Base-by-base conservation (phyloP, 108 stramenopile genomes). In the Cyclotella cryptica region DNA sequence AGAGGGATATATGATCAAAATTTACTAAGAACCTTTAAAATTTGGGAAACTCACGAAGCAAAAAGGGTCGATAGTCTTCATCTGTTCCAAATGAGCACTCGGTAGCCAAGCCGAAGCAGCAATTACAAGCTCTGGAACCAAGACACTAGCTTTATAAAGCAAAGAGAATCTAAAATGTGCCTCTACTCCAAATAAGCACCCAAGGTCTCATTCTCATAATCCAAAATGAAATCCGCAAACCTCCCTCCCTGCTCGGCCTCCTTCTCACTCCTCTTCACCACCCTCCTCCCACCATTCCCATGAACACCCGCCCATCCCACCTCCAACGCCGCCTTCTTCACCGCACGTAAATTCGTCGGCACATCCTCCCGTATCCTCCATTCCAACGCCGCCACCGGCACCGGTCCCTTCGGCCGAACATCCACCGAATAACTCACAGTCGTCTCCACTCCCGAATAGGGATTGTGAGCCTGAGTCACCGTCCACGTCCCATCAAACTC, bases 361-460 rank as follows among this genome's bases (percentile, higher is more conserved):
- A 92, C 90, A 81, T 92, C 91, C 45, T 89, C 89, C 47, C 84
- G 63, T 47, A 92, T 92, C 30, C 90, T 81, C 91, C 91, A 92
- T 79, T 92, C 91, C 54, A 92, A 66, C 5, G 91, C 91, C 11
- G 84, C 78, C 65, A 83, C 91, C 7, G 91, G 91, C 12, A 92
- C 91, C 2, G 88, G 88, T 9, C 91, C 91, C 59, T 86, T 88
- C 17, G 91, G 91, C 22, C 81, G 66, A 24, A 92, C 87, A 65
- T 88, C 81, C 27, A 92, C 91, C 64, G 76, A 79, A 81, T 92
- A 92, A 26, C 80, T 84, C 0, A 92, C 74, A 52, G 82, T 89
- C 7, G 88, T 92, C 27, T 71, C 71, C 13, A 52, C 41, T 45
- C 73, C 78, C 28, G 73, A 83, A 21, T 49, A 68, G 12, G 78